Conservation (phyloP, 805 yeast genomes). For the Hyphopichia homilentoma region DNA sequence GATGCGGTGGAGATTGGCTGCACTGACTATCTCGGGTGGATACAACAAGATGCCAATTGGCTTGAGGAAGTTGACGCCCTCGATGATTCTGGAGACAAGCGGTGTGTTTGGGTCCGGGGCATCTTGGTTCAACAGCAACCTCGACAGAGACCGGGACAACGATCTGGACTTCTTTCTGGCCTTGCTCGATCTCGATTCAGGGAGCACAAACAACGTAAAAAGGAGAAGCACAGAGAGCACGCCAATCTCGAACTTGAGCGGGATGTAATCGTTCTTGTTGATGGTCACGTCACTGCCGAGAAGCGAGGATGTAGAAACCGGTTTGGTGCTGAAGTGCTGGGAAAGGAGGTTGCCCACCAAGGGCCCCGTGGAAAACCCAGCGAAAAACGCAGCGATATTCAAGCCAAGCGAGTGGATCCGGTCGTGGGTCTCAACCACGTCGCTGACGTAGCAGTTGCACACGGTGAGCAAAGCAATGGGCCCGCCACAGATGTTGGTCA, state of each 20-base stretch:
- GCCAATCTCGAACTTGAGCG: conserved; percentile 29
- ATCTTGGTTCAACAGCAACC: conserved; percentile 2
- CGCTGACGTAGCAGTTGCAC: conserved; percentile 68
- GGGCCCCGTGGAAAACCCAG: conserved; percentile 67
- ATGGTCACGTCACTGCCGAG: too few relatives aligned
- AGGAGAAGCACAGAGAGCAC: conserved; percentile 27
- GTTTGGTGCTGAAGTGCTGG: neutral
- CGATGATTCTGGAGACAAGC: conserved; percentile 2
- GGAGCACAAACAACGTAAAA: conserved; percentile 35
- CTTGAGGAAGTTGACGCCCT: conserved; percentile 21
- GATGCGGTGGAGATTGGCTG: conserved; percentile 14
- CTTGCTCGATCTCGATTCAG: conserved; percentile 60
- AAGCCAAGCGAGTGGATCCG: conserved; percentile 59
- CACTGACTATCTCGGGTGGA: conserved; percentile 32
- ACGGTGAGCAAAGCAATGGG: conserved; percentile 51
- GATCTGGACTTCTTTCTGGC: conserved; percentile 53
- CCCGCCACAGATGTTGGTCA: conserved; percentile 63
- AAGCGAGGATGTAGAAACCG: neutral
- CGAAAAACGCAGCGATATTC: conserved; percentile 53
- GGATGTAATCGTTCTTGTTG: conserved; percentile 24
- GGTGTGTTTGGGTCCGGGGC: neutral
- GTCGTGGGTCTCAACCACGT: conserved; percentile 60
- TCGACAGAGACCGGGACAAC: conserved; percentile 19
- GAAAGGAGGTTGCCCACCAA: conserved; percentile 42
- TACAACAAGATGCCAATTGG: conserved; percentile 57